phyloP scores from a whole-genome alignment of 164 flowering plant genomes.

The Vitis amurensis region DNA sequence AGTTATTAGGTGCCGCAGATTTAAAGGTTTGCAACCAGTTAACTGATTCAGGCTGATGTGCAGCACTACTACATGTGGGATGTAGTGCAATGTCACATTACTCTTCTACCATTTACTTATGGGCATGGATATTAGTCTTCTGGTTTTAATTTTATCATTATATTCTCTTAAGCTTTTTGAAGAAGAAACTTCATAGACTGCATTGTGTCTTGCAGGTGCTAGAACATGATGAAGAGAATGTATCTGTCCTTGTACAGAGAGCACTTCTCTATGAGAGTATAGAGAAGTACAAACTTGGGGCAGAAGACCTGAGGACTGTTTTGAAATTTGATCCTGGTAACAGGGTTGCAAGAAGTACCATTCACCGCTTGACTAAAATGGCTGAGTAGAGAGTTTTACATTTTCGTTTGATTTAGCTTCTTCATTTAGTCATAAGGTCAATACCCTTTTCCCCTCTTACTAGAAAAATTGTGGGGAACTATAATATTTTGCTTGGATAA shows the following conservation, averaged over 20 bases:
- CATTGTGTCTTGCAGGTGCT: slow-evolving; percentile 58
- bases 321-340: slow-evolving; percentile 89
- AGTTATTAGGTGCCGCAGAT: too few species aligned
- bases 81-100: background rate
- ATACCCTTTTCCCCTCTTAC: slow-evolving; percentile 16
- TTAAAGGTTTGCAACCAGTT: too few species aligned
- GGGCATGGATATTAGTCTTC: background rate
- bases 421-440: slow-evolving; percentile 13
- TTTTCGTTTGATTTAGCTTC: slow-evolving; percentile 8
- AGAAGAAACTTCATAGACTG: background rate
- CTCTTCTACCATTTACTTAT: background rate
- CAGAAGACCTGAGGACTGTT: slow-evolving; percentile 89
- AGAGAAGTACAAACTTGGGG: slow-evolving; percentile 96
- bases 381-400: slow-evolving; percentile 43
- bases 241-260: slow-evolving; percentile 80
- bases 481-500: slow-evolving; percentile 12
- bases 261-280: slow-evolving; percentile 96
- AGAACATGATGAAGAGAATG: slow-evolving; percentile 62
- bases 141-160: background rate
- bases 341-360: slow-evolving; percentile 89
- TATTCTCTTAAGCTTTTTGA: background rate
- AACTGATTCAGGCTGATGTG: too few species aligned
- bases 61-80: too few species aligned
- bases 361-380: slow-evolving; percentile 83
- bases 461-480: slow-evolving; percentile 13